phyloP scores from a whole-genome alignment of 2,329 filamentous ascomycete species.

The Calonectria leucothoes region DNA sequence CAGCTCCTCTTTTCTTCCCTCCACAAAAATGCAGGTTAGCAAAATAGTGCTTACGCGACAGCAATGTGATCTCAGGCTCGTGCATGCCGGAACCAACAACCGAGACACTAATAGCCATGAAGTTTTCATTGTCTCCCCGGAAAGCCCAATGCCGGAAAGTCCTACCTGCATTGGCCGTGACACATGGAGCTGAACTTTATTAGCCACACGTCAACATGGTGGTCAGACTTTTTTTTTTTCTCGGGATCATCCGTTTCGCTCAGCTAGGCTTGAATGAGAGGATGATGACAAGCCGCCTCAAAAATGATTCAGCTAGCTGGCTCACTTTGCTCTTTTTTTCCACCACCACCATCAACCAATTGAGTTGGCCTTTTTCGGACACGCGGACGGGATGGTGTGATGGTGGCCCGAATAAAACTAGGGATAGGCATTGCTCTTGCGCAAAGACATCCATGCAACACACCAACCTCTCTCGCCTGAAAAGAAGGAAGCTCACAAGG shows the following conservation, averaged over 20 bases:
- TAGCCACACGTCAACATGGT: too few relatives aligned
- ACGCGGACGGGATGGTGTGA: not conserved
- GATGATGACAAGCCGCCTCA: not conserved
- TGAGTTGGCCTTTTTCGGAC: not conserved
- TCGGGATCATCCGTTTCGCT: not conserved
- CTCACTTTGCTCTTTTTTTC: not conserved
- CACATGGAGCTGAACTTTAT: not conserved
- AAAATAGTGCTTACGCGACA: not conserved
- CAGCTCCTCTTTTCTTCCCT: not conserved
- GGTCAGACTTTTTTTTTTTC: not conserved
- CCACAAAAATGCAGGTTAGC: not conserved
- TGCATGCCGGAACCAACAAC: not conserved
- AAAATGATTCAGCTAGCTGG: not conserved
- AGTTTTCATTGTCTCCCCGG: not conserved
- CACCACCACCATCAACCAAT: not conserved
- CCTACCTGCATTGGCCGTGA: not conserved
- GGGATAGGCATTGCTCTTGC: too few relatives aligned
- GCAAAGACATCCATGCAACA: not conserved
- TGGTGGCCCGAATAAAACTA: not conserved
- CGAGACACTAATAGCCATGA: too few relatives aligned
- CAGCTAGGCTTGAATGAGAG: not conserved
- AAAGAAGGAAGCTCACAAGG: not conserved
- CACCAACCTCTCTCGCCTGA: not conserved
- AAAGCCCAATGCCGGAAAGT: not conserved
- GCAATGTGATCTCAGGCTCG: not conserved